Base-by-base conservation (phyloP, 1,139 yeast genomes). In the Scheffersomyces quercinus region DNA sequence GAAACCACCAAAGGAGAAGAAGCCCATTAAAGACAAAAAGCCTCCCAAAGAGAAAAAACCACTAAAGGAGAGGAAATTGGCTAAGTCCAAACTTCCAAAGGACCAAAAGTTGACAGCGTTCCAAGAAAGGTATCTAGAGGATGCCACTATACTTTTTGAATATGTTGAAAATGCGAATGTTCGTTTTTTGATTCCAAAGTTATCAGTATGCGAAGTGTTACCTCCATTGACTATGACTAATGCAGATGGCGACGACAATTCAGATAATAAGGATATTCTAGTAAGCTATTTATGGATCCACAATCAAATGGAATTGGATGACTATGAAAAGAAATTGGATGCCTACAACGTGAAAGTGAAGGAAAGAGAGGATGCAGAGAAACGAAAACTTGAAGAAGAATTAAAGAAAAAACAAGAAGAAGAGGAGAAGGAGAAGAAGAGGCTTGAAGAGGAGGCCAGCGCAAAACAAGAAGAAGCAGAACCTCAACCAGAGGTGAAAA, bases 81-180 rank as follows among this genome's bases (percentile, higher is more conserved):
- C 59, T 11, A 60, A 59, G 39, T 53, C 59, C 12, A 59, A 59
- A 31, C 46, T 59, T 31, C 67, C 73, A 1, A 64, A 66, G 50
- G 80, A 77, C 45, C 81, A 74, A 40, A 81, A 80, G 53, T 64
- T 85, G 42, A 85, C 93, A 0, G 85, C 90, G 0, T 85, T 86
- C 53, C 95, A 86, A 56, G 91, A 84, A 52, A 75, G 81, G 56
- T 86, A 86, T 56, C 67, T 80, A 33, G 65, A 77, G 35, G 80
- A 82, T 55, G 90, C 95, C 0, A 86, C 88, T 39, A 63, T 93
- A 38, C 82, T 90, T 11, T 84, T 93, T 64, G 99, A 93, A 62
- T 91, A 83, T 65, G 77, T 77, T 33, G 98, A 93, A 54, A 85
- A 84, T 59, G 79, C 95, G 0, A 78, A 85, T 42, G 85, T 85